A percentile compares a stretch with the other conserved stretches of the same genome.
phyloP scores from a whole-genome alignment of 352 stramenopile species.

The Phytophthora pisi region DNA sequence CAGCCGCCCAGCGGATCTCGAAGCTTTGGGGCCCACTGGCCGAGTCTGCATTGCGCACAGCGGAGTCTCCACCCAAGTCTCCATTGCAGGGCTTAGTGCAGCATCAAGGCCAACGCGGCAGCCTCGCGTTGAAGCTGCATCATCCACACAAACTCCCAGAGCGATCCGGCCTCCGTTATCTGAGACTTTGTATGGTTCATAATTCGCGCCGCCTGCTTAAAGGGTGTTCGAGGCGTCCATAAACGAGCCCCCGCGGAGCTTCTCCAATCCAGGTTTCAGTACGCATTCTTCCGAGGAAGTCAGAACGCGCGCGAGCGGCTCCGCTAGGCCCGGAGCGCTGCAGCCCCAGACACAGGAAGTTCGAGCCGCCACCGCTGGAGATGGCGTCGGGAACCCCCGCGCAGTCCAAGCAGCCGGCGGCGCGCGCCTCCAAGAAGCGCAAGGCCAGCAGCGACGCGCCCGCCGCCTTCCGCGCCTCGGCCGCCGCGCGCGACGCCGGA shows the following conservation, averaged over 20 bases:
- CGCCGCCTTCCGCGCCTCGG: constrained; percentile 23
- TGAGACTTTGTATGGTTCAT: neutral
- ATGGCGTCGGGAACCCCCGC: constrained; percentile 27
- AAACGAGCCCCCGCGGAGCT: constrained; percentile 27
- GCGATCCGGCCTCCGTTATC: neutral
- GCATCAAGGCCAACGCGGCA: neutral
- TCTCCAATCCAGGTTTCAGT: constrained; percentile 35
- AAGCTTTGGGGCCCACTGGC: neutral
- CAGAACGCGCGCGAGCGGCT: constrained; percentile 17
- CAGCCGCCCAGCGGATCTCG: neutral
- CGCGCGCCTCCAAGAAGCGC: constrained; percentile 58
- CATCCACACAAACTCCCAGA: constrained; percentile 20
- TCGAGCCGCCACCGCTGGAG: constrained; percentile 7
- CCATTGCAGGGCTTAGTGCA: no score
- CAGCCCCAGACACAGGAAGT: constrained; percentile 7
- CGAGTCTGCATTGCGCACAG: neutral
- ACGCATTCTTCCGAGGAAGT: constrained; percentile 34
- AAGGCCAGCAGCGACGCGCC: constrained; percentile 38
- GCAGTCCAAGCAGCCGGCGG: constrained; percentile 9
- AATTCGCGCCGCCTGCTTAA: constrained; percentile 18
- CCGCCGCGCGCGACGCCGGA: constrained; percentile 10
- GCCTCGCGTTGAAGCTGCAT: neutral
- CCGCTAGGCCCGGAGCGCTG: neutral
- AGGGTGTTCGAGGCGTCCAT: constrained; percentile 14
- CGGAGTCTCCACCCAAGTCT: no score